Evolutionary conservation across 73 alveolate species (phyloP), one percentile per base, ranked within the genome.

Genomic region (Stentor roeselii): DNA sequence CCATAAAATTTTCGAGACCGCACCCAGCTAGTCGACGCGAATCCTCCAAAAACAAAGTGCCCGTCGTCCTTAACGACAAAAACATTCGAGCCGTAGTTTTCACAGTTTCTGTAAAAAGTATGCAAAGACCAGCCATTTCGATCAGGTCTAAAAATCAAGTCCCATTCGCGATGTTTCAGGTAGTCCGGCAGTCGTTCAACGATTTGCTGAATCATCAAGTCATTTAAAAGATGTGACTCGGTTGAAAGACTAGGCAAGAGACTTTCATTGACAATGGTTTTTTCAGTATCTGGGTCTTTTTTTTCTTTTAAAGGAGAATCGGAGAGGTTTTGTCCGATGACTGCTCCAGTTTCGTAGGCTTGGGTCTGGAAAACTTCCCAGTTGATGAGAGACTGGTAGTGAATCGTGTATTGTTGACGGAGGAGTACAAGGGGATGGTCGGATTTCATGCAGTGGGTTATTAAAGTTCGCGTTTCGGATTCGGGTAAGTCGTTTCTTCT

Each of bases 11-110:
- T n/a, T 21, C 34, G 37, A 40, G n/a, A 32, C 37, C 11, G n/a
- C 14, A 1, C 2, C 80, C 80, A 67, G 80, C 41, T 34, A 1
- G 21, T 27, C 27, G 80, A 67, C 37, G 37, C 80, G 34, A 67
- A 67, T 30, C 50, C 80, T 67, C 80, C 80, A 32, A 67, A 67
- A 67, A 67, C 80, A 30, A 11, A 32, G 2, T 67, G 80, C 2
- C 21, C 14, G 21, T 67, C 42, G 2, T 67, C 80, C 34, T 67
- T 21, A 1, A 67, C 34, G 21, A 67, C 41, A 21, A 67, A 0
- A 1, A 67, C 41, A 67, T 32, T 67, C 0, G 50, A 21, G 41
- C 80, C 80, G 34, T 21, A 21, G 11, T 36, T 32, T 34, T 67
- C 80, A 27, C 15, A 0, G n/a, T 67, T 21, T 30, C 80, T 0